These are phyloP conservation scores for Cerioporus squamosus DNA, from an alignment of 1,284 basidiomycete species.

Conservation along the genomic window DNA sequence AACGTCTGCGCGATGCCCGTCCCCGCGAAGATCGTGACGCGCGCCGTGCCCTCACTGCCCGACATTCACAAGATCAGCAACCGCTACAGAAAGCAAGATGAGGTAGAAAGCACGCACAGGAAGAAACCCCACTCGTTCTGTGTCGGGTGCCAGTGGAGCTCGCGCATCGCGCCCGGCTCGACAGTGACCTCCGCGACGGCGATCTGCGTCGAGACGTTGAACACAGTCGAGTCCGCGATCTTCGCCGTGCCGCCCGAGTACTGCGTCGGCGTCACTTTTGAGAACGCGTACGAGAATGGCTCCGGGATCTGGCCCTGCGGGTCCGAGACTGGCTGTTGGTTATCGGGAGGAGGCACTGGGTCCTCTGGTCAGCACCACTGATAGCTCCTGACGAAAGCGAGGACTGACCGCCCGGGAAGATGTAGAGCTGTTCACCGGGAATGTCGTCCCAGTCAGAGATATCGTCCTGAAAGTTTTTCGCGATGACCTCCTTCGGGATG, in stretches of 20 bases:
- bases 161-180: constrained; percentile 60
- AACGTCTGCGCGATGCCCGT: constrained; percentile 67
- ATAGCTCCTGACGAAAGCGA: constrained; percentile 38
- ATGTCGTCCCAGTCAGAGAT: constrained; percentile 57
- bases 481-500: constrained; percentile 62
- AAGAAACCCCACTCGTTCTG: constrained; percentile 55
- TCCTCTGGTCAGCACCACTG: background rate
- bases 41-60: constrained; percentile 54
- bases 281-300: constrained; percentile 56
- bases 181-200: constrained; percentile 68
- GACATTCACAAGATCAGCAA: background rate
- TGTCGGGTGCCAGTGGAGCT: constrained; percentile 63
- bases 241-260: constrained; percentile 64
- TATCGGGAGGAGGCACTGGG: constrained; percentile 42
- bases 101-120: constrained; percentile 17
- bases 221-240: constrained; percentile 58
- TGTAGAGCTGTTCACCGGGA: constrained; percentile 54
- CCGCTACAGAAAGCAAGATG: background rate
- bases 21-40: constrained; percentile 67
- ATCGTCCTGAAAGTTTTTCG: constrained; percentile 68
- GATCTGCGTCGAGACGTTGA: constrained; percentile 57
- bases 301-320: constrained; percentile 51
- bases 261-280: constrained; percentile 50
- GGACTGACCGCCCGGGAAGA: constrained; percentile 55
- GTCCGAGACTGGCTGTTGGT: constrained; percentile 43